phyloP scores from a whole-genome alignment of 2,329 filamentous ascomycete genomes.

The Cercospora citrullina region DNA sequence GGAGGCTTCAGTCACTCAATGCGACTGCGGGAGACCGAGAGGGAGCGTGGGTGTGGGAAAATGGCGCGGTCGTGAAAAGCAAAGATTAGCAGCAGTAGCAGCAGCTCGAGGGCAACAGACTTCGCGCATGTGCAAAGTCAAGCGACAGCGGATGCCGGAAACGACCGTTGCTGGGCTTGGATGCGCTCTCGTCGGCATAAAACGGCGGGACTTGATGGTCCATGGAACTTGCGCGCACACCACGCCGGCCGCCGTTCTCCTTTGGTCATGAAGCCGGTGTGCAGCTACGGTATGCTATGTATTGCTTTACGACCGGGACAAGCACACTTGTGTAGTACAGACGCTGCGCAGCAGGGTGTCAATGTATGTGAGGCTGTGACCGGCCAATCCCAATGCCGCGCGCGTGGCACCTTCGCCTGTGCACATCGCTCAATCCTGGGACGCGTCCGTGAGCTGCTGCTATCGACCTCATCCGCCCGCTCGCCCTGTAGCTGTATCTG shows the following conservation, averaged over 20 bases:
- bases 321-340: background rate
- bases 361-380: background rate
- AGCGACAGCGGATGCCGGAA: slow-evolving; percentile 4
- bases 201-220: slow-evolving; percentile 6
- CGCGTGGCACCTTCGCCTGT: slow-evolving; percentile 1
- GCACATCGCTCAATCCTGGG: background rate
- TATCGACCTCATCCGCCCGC: background rate
- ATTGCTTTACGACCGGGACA: background rate
- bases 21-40: slow-evolving; percentile 13
- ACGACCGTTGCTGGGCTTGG: slow-evolving; percentile 2
- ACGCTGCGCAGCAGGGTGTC: background rate
- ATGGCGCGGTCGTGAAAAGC: slow-evolving; percentile 7
- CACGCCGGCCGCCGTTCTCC: background rate
- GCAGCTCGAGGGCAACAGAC: slow-evolving; percentile 10
- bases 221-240: background rate
- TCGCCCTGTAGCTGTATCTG: background rate
- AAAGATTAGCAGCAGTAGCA: slow-evolving; percentile 6
- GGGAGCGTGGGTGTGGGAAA: background rate
- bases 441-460: background rate
- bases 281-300: background rate
- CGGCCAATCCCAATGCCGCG: background rate
- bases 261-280: background rate
- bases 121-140: slow-evolving; percentile 16
- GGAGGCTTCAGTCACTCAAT: slow-evolving; percentile 2
- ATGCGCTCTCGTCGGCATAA: background rate